These are phyloP conservation scores for Hanseniaspora vineae DNA, from an alignment of 805 yeast species.

Conservation along the genomic window DNA sequence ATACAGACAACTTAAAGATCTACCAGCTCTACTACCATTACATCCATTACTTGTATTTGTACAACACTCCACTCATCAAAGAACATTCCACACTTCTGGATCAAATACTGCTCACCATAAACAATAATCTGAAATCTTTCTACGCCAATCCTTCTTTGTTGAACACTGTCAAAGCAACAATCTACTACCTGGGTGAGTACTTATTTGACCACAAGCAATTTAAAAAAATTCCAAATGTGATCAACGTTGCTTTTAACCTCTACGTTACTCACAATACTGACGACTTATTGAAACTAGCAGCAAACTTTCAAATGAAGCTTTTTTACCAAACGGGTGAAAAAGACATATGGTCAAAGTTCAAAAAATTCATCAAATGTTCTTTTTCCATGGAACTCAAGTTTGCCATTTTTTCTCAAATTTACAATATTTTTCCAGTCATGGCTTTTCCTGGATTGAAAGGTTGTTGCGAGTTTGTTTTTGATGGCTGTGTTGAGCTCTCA, in stretches of 20 bases:
- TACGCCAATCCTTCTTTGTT: neutral
- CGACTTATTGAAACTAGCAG: conserved; percentile 8
- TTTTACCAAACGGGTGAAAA: neutral
- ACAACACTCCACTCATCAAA: neutral
- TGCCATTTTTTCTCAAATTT: conserved; percentile 11
- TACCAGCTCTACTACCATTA: conserved; percentile 5
- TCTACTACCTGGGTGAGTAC: neutral
- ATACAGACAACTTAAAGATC: neutral
- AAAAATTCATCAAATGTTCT: conserved; percentile 13
- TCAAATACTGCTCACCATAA: neutral
- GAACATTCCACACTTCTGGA: neutral
- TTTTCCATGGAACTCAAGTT: conserved; percentile 5
- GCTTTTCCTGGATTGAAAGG: conserved; percentile 4
- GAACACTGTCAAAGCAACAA: neutral
- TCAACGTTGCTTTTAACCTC: conserved; percentile 18
- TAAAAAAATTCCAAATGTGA: conserved; percentile 10
- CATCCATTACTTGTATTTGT: neutral
- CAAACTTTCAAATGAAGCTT: conserved; percentile 7
- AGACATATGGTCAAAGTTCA: conserved; percentile 9
- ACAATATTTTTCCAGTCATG: conserved; percentile 12
- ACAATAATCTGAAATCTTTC: neutral
- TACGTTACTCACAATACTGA: conserved; percentile 10
- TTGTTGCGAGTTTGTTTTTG: conserved; percentile 7
- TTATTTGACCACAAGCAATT: neutral
- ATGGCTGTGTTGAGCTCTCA: neutral